Conservation (phyloP, 176 grass and related monocot genomes). For the Leersia perrieri region DNA sequence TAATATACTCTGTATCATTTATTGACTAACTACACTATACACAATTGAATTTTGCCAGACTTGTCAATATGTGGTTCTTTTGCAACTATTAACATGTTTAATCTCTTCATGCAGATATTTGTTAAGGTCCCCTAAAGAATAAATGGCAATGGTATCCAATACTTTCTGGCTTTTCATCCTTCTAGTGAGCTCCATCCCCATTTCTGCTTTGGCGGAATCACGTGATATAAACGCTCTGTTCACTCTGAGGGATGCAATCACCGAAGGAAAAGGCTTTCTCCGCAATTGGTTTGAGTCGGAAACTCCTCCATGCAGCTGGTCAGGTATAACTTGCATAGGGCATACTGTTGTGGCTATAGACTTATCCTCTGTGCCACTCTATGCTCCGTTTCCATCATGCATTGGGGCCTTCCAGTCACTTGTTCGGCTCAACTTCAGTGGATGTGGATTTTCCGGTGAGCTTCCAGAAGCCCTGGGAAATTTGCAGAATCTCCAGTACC, state of each 20-base stretch:
- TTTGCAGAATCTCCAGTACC: conserved; percentile 49
- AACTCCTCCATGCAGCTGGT: conserved; percentile 76
- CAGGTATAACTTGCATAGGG: conserved; percentile 57
- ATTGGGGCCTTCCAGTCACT: conserved; percentile 59
- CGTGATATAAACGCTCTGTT: conserved; percentile 60
- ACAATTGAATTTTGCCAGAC: not conserved
- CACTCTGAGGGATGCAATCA: conserved; percentile 54
- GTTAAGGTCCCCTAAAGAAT: conserved; percentile 34
- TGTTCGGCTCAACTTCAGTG: conserved; percentile 67
- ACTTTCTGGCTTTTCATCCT: conserved; percentile 44
- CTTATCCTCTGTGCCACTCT: conserved; percentile 58
- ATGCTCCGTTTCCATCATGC: conserved; percentile 55
- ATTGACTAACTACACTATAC: not conserved
- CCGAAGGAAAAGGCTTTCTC: conserved; percentile 63
- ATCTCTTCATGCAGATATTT: conserved; percentile 35
- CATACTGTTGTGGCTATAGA: conserved; percentile 60
- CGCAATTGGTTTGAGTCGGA: conserved; percentile 77
- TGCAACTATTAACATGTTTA: conserved; percentile 18
- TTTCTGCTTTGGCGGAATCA: conserved; percentile 24
- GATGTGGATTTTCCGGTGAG: conserved; percentile 65
- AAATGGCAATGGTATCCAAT: conserved; percentile 17
- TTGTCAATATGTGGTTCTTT: not conserved
- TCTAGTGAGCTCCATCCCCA: conserved; percentile 36
- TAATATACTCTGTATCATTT: not conserved
- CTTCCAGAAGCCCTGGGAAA: conserved; percentile 50